Percentiles rank a stretch among this genome's conserved stretches.
phyloP scores from a whole-genome alignment of 345 rosid species.

The Leavenworthia alabamica region DNA sequence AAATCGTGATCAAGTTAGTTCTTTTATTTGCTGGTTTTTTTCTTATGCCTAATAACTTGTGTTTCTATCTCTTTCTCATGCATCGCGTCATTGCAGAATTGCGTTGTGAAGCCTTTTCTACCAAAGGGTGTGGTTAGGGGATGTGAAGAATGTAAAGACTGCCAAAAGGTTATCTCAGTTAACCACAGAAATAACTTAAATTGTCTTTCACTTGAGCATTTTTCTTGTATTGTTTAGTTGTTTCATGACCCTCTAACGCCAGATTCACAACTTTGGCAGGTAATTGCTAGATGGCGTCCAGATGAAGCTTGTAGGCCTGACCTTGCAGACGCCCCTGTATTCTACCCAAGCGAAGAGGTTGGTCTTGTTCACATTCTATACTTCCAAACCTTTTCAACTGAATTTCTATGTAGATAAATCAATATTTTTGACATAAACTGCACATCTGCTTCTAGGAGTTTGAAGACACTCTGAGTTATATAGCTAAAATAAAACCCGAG shows the following conservation, averaged over 20 bases:
- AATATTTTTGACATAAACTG: slow-evolving; percentile 22
- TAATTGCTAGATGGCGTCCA: slow-evolving; percentile 75
- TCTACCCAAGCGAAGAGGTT: slow-evolving; percentile 92
- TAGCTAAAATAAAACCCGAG: slow-evolving; percentile 66
- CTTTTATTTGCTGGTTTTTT: neutral
- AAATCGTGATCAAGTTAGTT: slow-evolving; percentile 52
- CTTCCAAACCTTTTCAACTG: slow-evolving; percentile 11
- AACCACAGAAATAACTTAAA: neutral
- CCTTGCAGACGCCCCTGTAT: slow-evolving; percentile 78
- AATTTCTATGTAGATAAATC: neutral
- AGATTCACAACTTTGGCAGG: slow-evolving; percentile 40
- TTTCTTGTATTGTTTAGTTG: neutral
- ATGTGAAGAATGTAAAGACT: slow-evolving; percentile 63
- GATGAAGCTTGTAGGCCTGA: slow-evolving; percentile 64
- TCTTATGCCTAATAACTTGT: slow-evolving; percentile 5
- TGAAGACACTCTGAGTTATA: slow-evolving; percentile 82
- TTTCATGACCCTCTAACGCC: slow-evolving; percentile 15
- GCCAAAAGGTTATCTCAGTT: slow-evolving; percentile 70
- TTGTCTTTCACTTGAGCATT: neutral
- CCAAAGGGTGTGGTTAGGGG: slow-evolving; percentile 84
- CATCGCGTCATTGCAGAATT: slow-evolving; percentile 42
- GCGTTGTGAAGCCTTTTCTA: slow-evolving; percentile 37
- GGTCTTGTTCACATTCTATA: slow-evolving; percentile 27
- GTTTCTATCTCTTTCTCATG: slow-evolving; percentile 11
- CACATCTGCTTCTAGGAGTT: slow-evolving; percentile 59